Evolutionary conservation across 2,329 filamentous ascomycete species (phyloP), one percentile per base, ranked within the genome.

Genomic region (Verticillium isaacii): DNA sequence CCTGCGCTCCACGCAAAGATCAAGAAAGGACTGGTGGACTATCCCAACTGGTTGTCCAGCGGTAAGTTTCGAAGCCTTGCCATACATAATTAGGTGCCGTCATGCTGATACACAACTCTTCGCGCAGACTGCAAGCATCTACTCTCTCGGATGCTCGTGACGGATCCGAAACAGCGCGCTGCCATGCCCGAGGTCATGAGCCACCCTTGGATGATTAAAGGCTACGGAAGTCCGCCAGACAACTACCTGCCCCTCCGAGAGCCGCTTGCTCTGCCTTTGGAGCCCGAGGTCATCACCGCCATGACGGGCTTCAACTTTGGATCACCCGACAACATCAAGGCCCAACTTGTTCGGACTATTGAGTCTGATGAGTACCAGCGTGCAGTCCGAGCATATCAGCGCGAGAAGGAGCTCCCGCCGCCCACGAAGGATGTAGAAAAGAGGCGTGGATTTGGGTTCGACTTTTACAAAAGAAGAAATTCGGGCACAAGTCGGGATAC

Each of bases 301-400:
- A 99, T 99, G 95, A 96, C 93, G 29, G 95, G 95, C 2, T 99
- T 99, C 74, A 96, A 98, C 74, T 99, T 98, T 78, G 95, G 95
- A 1, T 85, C 92, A 0, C 85, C 92, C 1, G 93, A 97, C 60
- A 85, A 86, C 61, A 97, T 99, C 71, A 89, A 86, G 61, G 80
- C 86, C 2, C 92, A 97, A 72, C 83, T 99, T 54, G 91, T 88
- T 11, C 91, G 90, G 65, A 85, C 93, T n/a, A 85, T 99, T 63
- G 91, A 96, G 69, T 97, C 93, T 0, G 93, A 96, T 7, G 94
- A 98, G 50, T 99, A 99, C 68, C 92, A 96, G 69, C 87, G 89
- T 62, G 93, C 92, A 6, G 82, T 96, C n/a, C 85, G 87, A 61
- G 77, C 89, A 14, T 85, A 87, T 41, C 87, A 87, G 69, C 87